These are phyloP conservation scores for Ceratocystis destructans DNA, from an alignment of 2,329 filamentous ascomycete species.

Conservation along the genomic window DNA sequence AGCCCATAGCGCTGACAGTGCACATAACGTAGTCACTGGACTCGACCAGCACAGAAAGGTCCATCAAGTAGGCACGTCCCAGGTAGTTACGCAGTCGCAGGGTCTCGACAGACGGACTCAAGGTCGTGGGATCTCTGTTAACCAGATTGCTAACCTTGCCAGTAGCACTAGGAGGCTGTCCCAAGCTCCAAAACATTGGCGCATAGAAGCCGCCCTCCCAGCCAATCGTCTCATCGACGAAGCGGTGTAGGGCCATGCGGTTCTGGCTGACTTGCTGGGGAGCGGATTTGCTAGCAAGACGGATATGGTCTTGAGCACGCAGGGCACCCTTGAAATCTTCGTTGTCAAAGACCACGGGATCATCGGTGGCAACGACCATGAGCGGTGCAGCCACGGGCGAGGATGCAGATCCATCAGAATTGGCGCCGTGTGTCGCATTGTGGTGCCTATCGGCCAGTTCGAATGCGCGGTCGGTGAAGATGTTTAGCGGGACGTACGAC, in stretches of 20 bases:
- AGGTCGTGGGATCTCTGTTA: slow-evolving; percentile 25
- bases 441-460: slow-evolving; percentile 39
- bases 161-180: slow-evolving; percentile 33
- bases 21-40: slow-evolving; percentile 61
- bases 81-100: slow-evolving; percentile 58
- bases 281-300: slow-evolving; percentile 51
- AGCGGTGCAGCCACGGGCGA: slow-evolving; percentile 29
- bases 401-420: not conserved
- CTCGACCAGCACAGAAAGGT: slow-evolving; percentile 58
- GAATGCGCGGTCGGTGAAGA: slow-evolving; percentile 49
- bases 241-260: slow-evolving; percentile 43
- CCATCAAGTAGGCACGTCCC: slow-evolving; percentile 68
- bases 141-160: slow-evolving; percentile 27
- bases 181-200: slow-evolving; percentile 69
- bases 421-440: slow-evolving; percentile 30
- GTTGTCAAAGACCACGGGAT: slow-evolving; percentile 58
- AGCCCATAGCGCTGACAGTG: slow-evolving; percentile 58
- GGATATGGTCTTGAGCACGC: slow-evolving; percentile 62
- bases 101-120: slow-evolving; percentile 37
- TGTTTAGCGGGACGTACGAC: slow-evolving; percentile 62
- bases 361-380: slow-evolving; percentile 61
- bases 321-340: slow-evolving; percentile 45
- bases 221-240: slow-evolving; percentile 62
- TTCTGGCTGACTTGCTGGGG: slow-evolving; percentile 31
- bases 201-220: slow-evolving; percentile 84